Conservation (phyloP, 169 alveolate species). For the Plasmodium fragile region DNA sequence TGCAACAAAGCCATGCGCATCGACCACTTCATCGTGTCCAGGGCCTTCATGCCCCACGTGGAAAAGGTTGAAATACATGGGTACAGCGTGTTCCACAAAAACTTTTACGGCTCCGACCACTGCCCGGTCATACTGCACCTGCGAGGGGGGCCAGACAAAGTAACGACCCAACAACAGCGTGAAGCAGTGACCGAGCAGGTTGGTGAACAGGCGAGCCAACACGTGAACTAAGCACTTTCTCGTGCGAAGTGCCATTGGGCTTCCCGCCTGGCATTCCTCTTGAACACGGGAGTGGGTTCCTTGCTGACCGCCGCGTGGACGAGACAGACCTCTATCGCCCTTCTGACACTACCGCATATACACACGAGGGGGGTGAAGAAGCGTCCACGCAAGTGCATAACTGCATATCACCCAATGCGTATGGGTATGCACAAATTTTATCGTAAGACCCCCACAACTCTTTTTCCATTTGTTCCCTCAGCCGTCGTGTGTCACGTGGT, state of each 20-base stretch:
- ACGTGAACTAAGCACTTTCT: conserved; percentile 74
- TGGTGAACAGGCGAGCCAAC: conserved; percentile 6
- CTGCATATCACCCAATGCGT: no score
- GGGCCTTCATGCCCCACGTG: conserved; percentile 14
- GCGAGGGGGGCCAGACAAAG: not conserved
- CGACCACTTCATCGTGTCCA: conserved; percentile 64
- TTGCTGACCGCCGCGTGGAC: not conserved
- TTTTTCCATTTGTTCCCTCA: not conserved
- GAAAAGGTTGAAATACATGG: conserved; percentile 58
- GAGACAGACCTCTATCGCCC: not conserved
- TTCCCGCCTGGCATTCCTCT: not conserved
- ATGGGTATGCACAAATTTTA: no score
- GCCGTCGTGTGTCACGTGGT: not conserved
- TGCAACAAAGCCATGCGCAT: conserved; percentile 70
- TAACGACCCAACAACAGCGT: no score
- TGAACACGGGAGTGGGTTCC: not conserved
- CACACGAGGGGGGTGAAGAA: not conserved
- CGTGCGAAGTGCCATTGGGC: conserved; percentile 49
- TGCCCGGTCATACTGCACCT: conserved; percentile 69
- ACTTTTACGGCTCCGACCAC: conserved; percentile 73
- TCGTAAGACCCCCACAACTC: not conserved
- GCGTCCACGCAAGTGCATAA: no score
- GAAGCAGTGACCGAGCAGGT: not conserved
- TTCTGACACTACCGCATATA: no score
- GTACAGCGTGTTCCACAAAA: conserved; percentile 46